A percentile compares a stretch with the other conserved stretches of the same genome.
These are phyloP conservation scores for Paraphoma chrysanthemicola DNA, from an alignment of 2,329 filamentous ascomycete genomes.

Conservation along the genomic window DNA sequence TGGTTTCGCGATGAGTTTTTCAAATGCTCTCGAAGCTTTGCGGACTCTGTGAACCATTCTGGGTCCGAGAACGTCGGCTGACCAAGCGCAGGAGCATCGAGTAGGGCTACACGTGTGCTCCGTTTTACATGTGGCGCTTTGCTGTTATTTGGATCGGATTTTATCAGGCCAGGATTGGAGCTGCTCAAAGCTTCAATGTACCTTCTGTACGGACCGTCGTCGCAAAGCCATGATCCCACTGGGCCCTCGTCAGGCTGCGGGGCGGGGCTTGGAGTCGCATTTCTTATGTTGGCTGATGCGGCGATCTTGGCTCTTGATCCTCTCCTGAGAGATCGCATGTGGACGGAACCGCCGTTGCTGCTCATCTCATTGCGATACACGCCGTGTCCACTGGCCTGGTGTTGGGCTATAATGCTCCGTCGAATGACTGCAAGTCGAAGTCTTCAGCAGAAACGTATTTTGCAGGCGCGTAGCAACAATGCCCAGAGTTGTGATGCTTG, in stretches of 20 bases:
- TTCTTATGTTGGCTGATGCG: conserved; percentile 3
- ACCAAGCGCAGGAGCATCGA: conserved; percentile 24
- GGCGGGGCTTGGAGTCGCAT: conserved; percentile 7
- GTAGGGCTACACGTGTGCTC: conserved; percentile 32
- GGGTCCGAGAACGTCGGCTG: conserved; percentile 18
- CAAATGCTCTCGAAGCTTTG: conserved; percentile 28
- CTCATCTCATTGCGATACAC: conserved; percentile 5
- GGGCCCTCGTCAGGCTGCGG: neutral
- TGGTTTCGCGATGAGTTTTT: conserved; percentile 9
- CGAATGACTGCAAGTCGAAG: neutral
- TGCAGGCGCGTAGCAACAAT: neutral
- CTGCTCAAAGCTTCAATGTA: conserved; percentile 38
- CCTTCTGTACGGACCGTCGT: conserved; percentile 33
- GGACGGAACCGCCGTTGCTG: neutral
- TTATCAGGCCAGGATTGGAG: conserved; percentile 38
- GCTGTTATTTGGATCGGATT: conserved; percentile 39
- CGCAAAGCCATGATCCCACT: conserved; percentile 38
- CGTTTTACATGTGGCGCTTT: conserved; percentile 20
- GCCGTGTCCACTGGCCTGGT: neutral
- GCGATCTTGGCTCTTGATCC: neutral
- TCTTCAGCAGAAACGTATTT: neutral
- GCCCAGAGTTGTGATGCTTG: neutral
- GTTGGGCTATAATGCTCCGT: neutral
- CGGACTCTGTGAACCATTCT: conserved; percentile 17
- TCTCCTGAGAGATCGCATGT: conserved; percentile 6